These are phyloP conservation scores for Capsella rubella DNA, from an alignment of 441 rosid genomes.

Conservation along the genomic window DNA sequence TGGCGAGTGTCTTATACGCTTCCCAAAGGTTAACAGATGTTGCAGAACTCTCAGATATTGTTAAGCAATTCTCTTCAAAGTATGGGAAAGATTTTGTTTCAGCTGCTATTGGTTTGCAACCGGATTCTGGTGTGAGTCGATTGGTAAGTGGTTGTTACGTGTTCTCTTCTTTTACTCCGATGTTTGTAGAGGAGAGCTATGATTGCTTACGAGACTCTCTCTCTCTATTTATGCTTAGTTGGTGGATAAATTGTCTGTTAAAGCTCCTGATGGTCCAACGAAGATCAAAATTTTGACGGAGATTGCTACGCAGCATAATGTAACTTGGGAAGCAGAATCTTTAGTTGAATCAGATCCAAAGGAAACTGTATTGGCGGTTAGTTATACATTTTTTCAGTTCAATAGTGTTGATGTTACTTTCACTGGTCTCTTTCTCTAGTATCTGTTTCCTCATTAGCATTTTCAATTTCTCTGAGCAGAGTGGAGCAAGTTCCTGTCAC, in stretches of 20 bases:
- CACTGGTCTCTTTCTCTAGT: neutral
- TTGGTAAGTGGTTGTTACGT: slow-evolving; percentile 57
- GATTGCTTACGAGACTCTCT: slow-evolving; percentile 28
- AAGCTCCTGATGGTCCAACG: slow-evolving; percentile 84
- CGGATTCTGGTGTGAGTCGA: slow-evolving; percentile 88
- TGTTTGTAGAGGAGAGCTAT: neutral
- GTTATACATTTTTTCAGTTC: slow-evolving; percentile 45
- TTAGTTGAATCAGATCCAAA: slow-evolving; percentile 63
- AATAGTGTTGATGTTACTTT: neutral
- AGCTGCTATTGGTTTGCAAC: slow-evolving; percentile 75
- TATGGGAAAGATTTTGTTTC: slow-evolving; percentile 83
- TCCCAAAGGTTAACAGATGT: slow-evolving; percentile 84
- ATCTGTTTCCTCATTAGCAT: slow-evolving; percentile 27
- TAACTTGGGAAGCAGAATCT: slow-evolving; percentile 79
- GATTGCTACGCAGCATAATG: slow-evolving; percentile 83
- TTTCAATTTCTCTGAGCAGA: slow-evolving; percentile 52
- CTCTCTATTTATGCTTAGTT: slow-evolving; percentile 51
- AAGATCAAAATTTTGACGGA: slow-evolving; percentile 76
- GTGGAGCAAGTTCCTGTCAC: slow-evolving; percentile 65
- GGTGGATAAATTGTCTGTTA: slow-evolving; percentile 83
- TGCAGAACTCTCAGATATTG: slow-evolving; percentile 72
- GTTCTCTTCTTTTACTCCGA: neutral
- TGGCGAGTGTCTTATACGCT: slow-evolving; percentile 76
- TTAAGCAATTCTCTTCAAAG: slow-evolving; percentile 71
- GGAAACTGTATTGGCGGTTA: slow-evolving; percentile 61